Evolutionary conservation across 1,139 yeast genomes (phyloP).

Genomic region (Debaryomycetaceae sp.): DNA sequence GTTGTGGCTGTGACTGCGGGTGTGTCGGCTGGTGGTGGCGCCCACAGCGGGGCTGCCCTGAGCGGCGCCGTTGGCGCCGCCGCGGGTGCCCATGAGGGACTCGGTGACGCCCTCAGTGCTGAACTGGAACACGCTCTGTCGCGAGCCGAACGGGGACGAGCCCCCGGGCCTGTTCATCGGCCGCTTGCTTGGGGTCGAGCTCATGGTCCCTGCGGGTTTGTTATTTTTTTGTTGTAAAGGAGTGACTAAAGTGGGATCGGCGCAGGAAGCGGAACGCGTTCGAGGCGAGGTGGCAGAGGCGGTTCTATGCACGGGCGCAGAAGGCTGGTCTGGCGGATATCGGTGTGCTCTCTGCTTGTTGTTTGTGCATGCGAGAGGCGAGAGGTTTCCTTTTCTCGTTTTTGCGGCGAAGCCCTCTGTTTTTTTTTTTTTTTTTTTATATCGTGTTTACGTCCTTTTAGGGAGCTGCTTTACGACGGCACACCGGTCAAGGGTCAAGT

Average conservation of each 20-base stretch:
- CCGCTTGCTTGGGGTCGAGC: constrained; percentile 9
- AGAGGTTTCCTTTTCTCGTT: constrained; percentile 1
- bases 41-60: too few species aligned
- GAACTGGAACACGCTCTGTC: constrained; percentile 8
- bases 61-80: constrained; percentile 4
- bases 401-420: too few species aligned
- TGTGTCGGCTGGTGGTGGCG: too few species aligned
- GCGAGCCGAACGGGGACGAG: constrained; percentile 10
- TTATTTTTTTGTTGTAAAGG: constrained; percentile 1
- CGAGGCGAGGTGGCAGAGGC: too few species aligned
- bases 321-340: too few species aligned
- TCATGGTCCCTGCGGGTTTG: not conserved
- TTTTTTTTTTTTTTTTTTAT: not conserved
- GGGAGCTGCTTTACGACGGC: too few species aligned
- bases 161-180: constrained; percentile 9
- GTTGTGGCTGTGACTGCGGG: constrained; percentile 14
- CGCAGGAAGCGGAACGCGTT: too few species aligned
- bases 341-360: too few species aligned
- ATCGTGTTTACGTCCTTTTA: not conserved
- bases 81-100: constrained; percentile 2
- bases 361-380: constrained; percentile 3
- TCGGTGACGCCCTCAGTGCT: constrained; percentile 5
- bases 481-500: too few species aligned
- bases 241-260: constrained; percentile 1
- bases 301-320: too few species aligned